Percentiles rank a stretch among this genome's conserved stretches.
Conservation (phyloP, 2,329 filamentous ascomycete genomes). For the Ophiosphaerella narmari region DNA sequence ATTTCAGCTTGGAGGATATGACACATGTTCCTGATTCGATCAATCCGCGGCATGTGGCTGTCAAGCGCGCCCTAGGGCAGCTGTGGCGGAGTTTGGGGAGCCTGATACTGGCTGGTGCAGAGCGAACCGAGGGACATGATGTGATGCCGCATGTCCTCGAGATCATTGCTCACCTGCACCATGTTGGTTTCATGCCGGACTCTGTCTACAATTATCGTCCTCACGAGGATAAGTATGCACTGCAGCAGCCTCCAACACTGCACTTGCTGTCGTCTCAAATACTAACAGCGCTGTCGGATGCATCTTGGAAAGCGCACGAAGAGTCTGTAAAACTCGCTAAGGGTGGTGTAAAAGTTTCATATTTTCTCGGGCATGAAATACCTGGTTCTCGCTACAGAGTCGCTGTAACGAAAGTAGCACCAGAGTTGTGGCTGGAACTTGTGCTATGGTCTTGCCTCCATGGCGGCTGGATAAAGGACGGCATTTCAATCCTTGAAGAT, state of each 20-base stretch:
- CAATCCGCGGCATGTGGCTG: constrained; percentile 16
- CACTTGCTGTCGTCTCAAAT: constrained; percentile 55
- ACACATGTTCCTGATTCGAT: constrained; percentile 34
- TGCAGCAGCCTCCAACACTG: constrained; percentile 55
- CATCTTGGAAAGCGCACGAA: constrained; percentile 55
- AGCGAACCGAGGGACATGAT: constrained; percentile 21
- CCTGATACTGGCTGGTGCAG: constrained; percentile 50
- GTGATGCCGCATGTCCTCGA: constrained; percentile 53
- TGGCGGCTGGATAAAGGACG: constrained; percentile 53
- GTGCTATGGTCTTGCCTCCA: constrained; percentile 57
- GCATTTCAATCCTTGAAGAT: constrained; percentile 45
- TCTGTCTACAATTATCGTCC: constrained; percentile 50
- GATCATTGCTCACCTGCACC: constrained; percentile 55
- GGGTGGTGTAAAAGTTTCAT: constrained; percentile 41
- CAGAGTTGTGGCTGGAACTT: constrained; percentile 58
- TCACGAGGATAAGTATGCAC: constrained; percentile 38
- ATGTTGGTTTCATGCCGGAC: constrained; percentile 52
- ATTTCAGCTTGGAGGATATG: constrained; percentile 27
- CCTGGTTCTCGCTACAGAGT: constrained; percentile 51
- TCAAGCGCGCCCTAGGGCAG: constrained; percentile 49
- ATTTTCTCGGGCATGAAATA: constrained; percentile 50
- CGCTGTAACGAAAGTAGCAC: constrained; percentile 46
- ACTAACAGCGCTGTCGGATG: constrained; percentile 55
- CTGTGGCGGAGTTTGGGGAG: constrained; percentile 53
- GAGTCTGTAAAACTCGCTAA: constrained; percentile 33